Percentiles rank a stretch among this genome's conserved stretches.
Conservation (phyloP, 139 green algal genomes). For the Asterochloris erici region DNA sequence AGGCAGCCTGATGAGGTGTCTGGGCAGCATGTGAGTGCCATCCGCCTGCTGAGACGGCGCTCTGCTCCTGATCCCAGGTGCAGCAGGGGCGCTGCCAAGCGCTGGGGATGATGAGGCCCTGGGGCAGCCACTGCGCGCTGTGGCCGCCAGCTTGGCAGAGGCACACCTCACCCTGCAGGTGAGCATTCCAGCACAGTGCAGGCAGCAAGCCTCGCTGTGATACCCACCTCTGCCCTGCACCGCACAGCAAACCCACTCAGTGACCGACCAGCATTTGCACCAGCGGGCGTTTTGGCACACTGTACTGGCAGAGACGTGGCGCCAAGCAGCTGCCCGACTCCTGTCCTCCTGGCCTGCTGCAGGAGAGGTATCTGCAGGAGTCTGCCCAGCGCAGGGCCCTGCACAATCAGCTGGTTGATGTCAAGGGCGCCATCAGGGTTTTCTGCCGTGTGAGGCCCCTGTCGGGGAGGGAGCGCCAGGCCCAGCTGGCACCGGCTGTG, state of each 20-base stretch:
- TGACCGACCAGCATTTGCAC: not conserved
- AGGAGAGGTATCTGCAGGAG: slow-evolving; percentile 25
- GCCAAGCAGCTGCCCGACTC: not conserved
- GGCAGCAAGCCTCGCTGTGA: not conserved
- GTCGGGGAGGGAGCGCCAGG: slow-evolving; percentile 61
- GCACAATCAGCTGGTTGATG: slow-evolving; percentile 31
- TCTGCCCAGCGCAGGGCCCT: slow-evolving; percentile 21
- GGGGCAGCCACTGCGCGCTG: not conserved
- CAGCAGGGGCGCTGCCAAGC: not conserved
- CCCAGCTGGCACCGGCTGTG: slow-evolving; percentile 14
- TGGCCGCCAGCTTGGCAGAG: not conserved
- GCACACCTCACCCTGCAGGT: slow-evolving; percentile 13
- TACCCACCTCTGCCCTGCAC: not conserved
- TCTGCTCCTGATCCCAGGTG: not conserved
- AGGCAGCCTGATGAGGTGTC: not conserved
- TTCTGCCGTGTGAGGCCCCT: slow-evolving; percentile 52
- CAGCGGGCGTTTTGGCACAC: not conserved
- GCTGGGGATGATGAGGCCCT: not conserved
- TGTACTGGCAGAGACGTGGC: not conserved
- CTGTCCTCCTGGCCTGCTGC: not conserved
- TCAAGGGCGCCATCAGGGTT: slow-evolving; percentile 37
- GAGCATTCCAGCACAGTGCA: not conserved
- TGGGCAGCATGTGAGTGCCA: not conserved
- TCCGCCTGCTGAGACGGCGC: not conserved
- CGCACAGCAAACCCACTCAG: not conserved